These are phyloP conservation scores for Daucus carota DNA, from an alignment of 129 eudicot species.

Conservation along the genomic window DNA sequence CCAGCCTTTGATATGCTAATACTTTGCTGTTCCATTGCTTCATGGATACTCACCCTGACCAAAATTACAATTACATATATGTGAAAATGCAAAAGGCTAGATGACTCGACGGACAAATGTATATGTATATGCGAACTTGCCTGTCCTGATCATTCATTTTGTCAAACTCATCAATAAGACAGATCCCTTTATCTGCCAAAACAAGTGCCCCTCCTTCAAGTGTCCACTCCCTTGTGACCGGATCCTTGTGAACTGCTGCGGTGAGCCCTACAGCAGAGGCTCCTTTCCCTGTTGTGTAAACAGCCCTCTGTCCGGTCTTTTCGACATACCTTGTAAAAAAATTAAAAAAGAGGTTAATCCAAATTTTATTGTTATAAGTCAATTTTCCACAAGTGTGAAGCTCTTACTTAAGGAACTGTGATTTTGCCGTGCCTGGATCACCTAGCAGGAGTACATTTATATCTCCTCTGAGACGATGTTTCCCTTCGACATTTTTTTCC, in stretches of 20 bases:
- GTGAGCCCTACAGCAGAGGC: conserved; percentile 99
- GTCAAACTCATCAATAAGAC: conserved; percentile 94
- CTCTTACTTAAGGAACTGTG: conserved; percentile 91
- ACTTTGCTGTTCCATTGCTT: conserved; percentile 99
- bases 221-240: conserved; percentile 97
- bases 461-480: conserved; percentile 83
- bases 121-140: conserved; percentile 22
- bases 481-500: conserved; percentile 85
- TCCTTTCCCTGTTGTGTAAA: conserved; percentile 97
- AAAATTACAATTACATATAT: not conserved
- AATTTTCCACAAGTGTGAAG: not conserved
- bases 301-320: conserved; percentile 97
- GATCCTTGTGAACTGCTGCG: conserved; percentile 98
- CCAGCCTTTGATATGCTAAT: conserved; percentile 98
- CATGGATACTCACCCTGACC: conserved; percentile 92
- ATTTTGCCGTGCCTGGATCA: conserved; percentile 99
- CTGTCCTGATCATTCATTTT: conserved; percentile 99
- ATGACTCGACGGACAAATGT: not conserved
- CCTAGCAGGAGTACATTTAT: conserved; percentile 88
- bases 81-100: not conserved
- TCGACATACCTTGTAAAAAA: conserved; percentile 67
- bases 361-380: not conserved
- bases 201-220: conserved; percentile 99
- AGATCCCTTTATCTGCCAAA: conserved; percentile 91
- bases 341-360: not conserved